phyloP scores from a whole-genome alignment of 2,329 filamentous ascomycete genomes.

The Leptographium radiaticola region DNA sequence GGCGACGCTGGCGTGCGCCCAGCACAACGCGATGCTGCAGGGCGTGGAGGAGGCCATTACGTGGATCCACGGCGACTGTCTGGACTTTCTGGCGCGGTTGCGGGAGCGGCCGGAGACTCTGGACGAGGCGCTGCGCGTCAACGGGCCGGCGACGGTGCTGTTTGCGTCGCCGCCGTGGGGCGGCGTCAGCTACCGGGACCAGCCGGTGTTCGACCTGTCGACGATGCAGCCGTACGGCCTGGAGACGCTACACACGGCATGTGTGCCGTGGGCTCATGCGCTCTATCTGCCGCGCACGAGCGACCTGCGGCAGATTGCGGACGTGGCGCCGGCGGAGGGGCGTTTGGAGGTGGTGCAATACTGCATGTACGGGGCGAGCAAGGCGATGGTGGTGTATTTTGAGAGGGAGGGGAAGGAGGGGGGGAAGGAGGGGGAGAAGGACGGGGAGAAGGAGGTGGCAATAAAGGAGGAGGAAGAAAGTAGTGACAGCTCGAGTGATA shows the following conservation, averaged over 20 bases:
- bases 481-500: not conserved
- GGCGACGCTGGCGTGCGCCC: constrained; percentile 72
- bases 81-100: constrained; percentile 44
- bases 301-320: constrained; percentile 66
- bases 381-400: constrained; percentile 57
- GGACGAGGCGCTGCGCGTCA: constrained; percentile 26
- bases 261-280: constrained; percentile 46
- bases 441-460: not conserved
- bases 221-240: constrained; percentile 83
- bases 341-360: constrained; percentile 68
- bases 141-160: constrained; percentile 28
- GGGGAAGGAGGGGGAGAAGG: too few relatives aligned
- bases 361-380: constrained; percentile 80
- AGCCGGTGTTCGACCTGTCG: constrained; percentile 66
- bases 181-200: constrained; percentile 39
- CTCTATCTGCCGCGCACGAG: constrained; percentile 80
- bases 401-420: constrained; percentile 18
- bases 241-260: constrained; percentile 46
- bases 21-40: constrained; percentile 81
- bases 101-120: constrained; percentile 13
- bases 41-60: constrained; percentile 67
- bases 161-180: constrained; percentile 51
- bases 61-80: constrained; percentile 81
- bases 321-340: constrained; percentile 34
- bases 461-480: too few relatives aligned